These are phyloP conservation scores for Ogataea methanolica DNA, from an alignment of 805 yeast genomes.

Conservation along the genomic window DNA sequence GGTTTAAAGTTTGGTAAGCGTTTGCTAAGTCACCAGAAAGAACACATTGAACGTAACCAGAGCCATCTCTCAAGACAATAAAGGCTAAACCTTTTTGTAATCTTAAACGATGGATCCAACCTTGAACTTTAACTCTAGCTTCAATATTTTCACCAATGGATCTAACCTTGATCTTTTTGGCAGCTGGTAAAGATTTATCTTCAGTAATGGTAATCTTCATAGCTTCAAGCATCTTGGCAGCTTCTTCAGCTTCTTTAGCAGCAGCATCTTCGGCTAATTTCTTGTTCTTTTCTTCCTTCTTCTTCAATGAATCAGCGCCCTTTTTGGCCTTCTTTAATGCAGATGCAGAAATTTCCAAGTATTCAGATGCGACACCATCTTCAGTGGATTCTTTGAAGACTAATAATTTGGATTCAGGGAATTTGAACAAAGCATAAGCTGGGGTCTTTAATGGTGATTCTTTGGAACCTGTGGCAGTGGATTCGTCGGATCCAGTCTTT, in stretches of 20 bases:
- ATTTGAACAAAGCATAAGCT: constrained; percentile 67
- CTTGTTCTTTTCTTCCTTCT: constrained; percentile 68
- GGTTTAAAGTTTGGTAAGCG: constrained; percentile 76
- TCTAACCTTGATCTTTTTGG: constrained; percentile 63
- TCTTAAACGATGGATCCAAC: constrained; percentile 97
- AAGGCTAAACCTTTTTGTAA: constrained; percentile 89
- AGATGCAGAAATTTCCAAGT: constrained; percentile 76
- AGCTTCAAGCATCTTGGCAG: constrained; percentile 71
- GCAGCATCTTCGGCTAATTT: constrained; percentile 48
- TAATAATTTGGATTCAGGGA: constrained; percentile 47
- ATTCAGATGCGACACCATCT: constrained; percentile 46
- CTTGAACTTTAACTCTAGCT: constrained; percentile 69
- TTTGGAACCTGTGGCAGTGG: constrained; percentile 57
- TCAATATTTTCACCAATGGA: constrained; percentile 52
- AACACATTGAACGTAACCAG: constrained; percentile 85
- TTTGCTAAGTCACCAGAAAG: constrained; percentile 87
- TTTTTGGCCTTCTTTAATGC: constrained; percentile 95
- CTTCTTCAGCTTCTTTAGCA: constrained; percentile 63
- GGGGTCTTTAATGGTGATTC: constrained; percentile 72
- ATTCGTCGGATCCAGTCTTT: constrained; percentile 59
- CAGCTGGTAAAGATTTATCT: constrained; percentile 68
- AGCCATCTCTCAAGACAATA: constrained; percentile 90
- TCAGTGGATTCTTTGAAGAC: constrained; percentile 55
- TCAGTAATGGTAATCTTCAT: constrained; percentile 71
- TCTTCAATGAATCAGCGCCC: constrained; percentile 88